Evolutionary conservation across 2,329 filamentous ascomycete species (phyloP).

Genomic region (Neopestalotiopsis sp.): DNA sequence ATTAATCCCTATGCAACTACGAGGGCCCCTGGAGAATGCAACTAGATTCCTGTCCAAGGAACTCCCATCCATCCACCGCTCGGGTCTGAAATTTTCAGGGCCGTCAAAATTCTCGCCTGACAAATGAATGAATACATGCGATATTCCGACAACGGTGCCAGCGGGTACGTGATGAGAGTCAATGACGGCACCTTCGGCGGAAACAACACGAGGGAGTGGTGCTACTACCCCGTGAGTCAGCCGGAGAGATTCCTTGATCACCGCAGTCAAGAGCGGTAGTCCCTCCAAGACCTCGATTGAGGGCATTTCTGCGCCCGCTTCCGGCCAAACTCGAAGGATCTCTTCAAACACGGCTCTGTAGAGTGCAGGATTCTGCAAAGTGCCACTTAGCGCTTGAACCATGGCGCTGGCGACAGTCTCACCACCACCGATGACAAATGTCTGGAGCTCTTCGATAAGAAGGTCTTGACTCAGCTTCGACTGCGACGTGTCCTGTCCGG

Average conservation of each 20-base stretch:
- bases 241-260: conserved; percentile 18
- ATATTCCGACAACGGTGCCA: conserved; percentile 18
- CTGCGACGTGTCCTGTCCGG: conserved; percentile 6
- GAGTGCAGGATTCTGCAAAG: conserved; percentile 39
- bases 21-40: conserved; percentile 17
- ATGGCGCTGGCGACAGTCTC: conserved; percentile 49
- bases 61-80: conserved; percentile 9
- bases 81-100: conserved; percentile 14
- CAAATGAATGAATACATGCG: conserved; percentile 14
- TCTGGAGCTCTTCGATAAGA: conserved; percentile 20
- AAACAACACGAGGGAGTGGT: conserved; percentile 11
- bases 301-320: conserved; percentile 32
- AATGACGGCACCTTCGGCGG: conserved; percentile 6
- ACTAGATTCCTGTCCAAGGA: conserved; percentile 1
- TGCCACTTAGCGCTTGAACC: conserved; percentile 44
- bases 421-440: conserved; percentile 50
- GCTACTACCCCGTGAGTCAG: conserved; percentile 12
- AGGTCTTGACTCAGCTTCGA: conserved; percentile 1
- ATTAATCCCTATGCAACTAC: conserved; percentile 15
- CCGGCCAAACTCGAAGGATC: conserved; percentile 41
- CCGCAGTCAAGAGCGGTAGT: conserved; percentile 13
- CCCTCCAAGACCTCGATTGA: conserved; percentile 20
- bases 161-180: conserved; percentile 7
- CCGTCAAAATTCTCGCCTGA: conserved; percentile 7
- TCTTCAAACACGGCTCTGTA: conserved; percentile 42